These are phyloP conservation scores for Adansonia digitata DNA, from an alignment of 345 rosid genomes.

Conservation along the genomic window DNA sequence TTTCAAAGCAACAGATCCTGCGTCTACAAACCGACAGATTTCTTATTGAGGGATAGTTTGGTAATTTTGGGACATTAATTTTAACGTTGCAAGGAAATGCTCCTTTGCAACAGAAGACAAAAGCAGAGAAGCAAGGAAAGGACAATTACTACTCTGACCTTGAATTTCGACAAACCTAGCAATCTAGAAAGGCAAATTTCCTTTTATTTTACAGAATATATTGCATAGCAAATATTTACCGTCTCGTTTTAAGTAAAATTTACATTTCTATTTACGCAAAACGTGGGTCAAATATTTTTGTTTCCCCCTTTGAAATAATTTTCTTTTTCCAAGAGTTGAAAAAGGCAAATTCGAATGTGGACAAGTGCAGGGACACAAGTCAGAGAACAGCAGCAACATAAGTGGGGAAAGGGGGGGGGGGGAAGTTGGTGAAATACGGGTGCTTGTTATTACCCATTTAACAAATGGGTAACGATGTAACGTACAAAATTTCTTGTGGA, in stretches of 20 bases:
- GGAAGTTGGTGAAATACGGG: not conserved
- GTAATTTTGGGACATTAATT: not conserved
- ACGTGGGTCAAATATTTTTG: too few relatives aligned
- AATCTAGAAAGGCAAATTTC: not conserved
- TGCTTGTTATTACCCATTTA: not conserved
- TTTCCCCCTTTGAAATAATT: too few relatives aligned
- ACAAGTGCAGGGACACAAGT: not conserved
- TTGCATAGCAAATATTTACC: not conserved
- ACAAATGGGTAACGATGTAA: not conserved
- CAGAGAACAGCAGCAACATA: not conserved
- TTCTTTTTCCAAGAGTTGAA: not conserved
- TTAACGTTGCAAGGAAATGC: not conserved
- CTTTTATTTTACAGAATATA: not conserved
- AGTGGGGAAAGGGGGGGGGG: too few relatives aligned
- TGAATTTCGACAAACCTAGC: not conserved
- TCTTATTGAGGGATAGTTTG: not conserved
- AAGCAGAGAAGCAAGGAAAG: too few relatives aligned
- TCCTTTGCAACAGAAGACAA: too few relatives aligned
- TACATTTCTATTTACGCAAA: too few relatives aligned
- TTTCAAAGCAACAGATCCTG: too few relatives aligned
- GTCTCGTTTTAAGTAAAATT: too few relatives aligned
- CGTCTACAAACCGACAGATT: not conserved
- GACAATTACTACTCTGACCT: too few relatives aligned
- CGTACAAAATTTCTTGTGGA: not conserved
- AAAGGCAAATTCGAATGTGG: not conserved